Percentiles rank a stretch among this genome's conserved stretches.
Conservation (phyloP, 1,284 basidiomycete genomes). For the Exobasidium cylindrosporum region DNA sequence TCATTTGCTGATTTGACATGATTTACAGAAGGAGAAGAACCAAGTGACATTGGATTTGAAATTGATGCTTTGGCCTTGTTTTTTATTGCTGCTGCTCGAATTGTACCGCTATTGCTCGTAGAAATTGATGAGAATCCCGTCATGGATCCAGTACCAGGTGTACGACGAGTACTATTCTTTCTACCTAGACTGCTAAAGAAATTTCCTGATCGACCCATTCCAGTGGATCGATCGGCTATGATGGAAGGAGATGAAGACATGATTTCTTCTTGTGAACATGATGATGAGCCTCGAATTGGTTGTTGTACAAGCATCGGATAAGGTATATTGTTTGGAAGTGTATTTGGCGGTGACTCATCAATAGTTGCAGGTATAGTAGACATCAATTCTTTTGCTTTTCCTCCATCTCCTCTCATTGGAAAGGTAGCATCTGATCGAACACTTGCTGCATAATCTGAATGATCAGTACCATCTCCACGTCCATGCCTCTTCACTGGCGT, state of each 20-base stretch:
- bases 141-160: background rate
- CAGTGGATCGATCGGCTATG: background rate
- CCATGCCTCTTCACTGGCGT: constrained; percentile 15
- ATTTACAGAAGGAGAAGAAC: background rate
- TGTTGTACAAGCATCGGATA: constrained; percentile 27
- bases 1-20: background rate
- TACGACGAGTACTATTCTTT: constrained; percentile 23
- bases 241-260: background rate
- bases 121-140: background rate
- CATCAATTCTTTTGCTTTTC: constrained; percentile 43
- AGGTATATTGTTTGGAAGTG: constrained; percentile 27
- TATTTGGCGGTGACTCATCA: constrained; percentile 26
- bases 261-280: background rate
- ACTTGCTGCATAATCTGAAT: constrained; percentile 33
- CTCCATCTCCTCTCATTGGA: constrained; percentile 47
- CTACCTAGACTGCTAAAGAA: constrained; percentile 32
- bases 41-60: background rate
- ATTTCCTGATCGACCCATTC: background rate
- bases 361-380: constrained; percentile 22
- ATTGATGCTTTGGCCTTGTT: background rate
- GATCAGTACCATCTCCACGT: constrained; percentile 24
- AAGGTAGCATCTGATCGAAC: constrained; percentile 46
- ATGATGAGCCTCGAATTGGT: background rate
- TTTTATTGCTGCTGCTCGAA: no score
- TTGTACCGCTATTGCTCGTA: constrained; percentile 2